Evolutionary conservation across 495 filamentous ascomycete species (phyloP), one percentile per base, ranked within the genome.

Genomic region (Talaromyces borbonicus): DNA sequence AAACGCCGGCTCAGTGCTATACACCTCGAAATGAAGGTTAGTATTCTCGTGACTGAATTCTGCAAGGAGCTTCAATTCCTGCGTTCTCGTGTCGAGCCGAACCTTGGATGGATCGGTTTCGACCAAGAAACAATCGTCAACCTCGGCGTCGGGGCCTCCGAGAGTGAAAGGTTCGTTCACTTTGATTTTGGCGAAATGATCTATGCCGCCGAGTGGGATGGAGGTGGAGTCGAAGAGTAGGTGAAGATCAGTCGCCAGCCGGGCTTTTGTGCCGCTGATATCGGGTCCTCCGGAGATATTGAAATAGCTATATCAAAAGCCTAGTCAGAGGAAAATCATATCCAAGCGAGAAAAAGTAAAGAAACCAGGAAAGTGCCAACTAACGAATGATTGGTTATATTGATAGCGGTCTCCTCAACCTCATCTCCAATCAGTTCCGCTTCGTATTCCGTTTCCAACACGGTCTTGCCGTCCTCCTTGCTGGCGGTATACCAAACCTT

Each of bases 351-450:
- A n/a, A n/a, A n/a, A n/a, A n/a, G n/a, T n/a, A n/a, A n/a, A n/a
- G n/a, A n/a, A n/a, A n/a, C n/a, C n/a, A n/a, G n/a, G n/a, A n/a
- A n/a, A n/a, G n/a, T n/a, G n/a, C n/a, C n/a, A n/a, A 62, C 73
- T 47, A 67, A 93, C 87, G 85, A 92, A 66, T 97, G 90, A 66
- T 97, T 97, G 23, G 90, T 97, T 53, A 95, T 72, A 55, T 86
- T 90, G 52, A 96, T 73, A 2, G 81, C 83, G 0, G 90, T 96
- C 73, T 96, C 90, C 18, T 87, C 78, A 18, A 80, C 80, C 24
- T 82, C 80, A 39, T 79, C 75, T 1, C 78, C 83, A 1, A 89
- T 74, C 35, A 96, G 67, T 58, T 90, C 78, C 1, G 83, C 87
- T 71, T 95, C 87, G 60, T 90, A 96, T 62, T 97, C 90, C 9